Evolutionary conservation across 2,329 filamentous ascomycete species (phyloP), one percentile per base, ranked within the genome.

Genomic region (Clonostachys solani): DNA sequence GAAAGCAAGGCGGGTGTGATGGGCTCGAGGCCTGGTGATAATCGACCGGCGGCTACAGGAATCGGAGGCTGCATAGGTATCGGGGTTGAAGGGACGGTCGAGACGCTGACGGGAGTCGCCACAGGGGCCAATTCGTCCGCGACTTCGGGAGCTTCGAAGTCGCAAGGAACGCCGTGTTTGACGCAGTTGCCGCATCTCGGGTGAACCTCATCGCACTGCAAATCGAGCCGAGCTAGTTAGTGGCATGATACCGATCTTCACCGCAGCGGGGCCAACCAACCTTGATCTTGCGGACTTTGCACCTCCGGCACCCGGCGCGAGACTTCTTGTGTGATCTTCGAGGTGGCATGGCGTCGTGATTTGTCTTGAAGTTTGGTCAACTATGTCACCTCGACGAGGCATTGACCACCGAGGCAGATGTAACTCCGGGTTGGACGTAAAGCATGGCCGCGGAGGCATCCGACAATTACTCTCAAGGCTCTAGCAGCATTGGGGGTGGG

Each of bases 201-300:
- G 57, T 85, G 82, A 12, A 81, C 67, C 62, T 86, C 83, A 58
- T 86, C 82, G 65, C 83, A 86, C 79, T 82, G 23, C 23, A 29
- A 29, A 29, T 29, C 23, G 34, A 16, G 13, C 17, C 33, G 15
- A 17, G 40, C 47, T 34, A 46, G 47, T 16, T 38, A 37, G 36
- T 33, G 16, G 17, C 33, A 19, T 12, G 15, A 33, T 12, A 12
- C 13, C 10, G 8, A 42, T 4, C 29, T 10, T 29, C 23, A 29
- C 23, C 23, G 44, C 29, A 48, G 38, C 19, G n/a, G 36, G 47
- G 34, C 42, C 23, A 41, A 47, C 58, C 43, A 65, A 84, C 83
- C 78, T 87, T 87, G 60, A 87, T 85, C 64, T 87, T 87, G 51
- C 84, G 73, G 47, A 73, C 71, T 66, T 87, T 87, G 65, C 84